A percentile compares a stretch with the other conserved stretches of the same genome.
phyloP scores from a whole-genome alignment of 2,329 filamentous ascomycete genomes.

The Cryphonectria carpinicola region DNA sequence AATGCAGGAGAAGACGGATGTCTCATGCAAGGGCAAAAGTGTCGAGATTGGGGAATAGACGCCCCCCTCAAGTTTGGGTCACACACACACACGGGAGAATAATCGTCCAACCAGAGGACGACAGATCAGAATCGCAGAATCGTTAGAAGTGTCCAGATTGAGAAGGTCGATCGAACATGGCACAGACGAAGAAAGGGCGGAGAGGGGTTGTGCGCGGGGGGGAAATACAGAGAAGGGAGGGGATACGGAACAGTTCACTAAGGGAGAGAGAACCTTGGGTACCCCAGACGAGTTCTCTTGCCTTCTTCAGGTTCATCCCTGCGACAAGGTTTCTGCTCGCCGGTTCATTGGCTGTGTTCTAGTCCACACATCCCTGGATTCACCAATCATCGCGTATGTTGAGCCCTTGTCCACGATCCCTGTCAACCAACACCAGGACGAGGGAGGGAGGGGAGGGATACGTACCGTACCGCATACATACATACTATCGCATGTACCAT shows the following conservation, averaged over 20 bases:
- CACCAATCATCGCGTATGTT: slow-evolving; percentile 26
- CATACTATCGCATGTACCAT: background rate
- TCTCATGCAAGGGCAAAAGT: slow-evolving; percentile 11
- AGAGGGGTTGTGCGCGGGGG: too few species aligned
- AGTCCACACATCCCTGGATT: background rate
- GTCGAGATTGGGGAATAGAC: background rate
- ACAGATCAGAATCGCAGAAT: background rate
- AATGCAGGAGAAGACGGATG: slow-evolving; percentile 8
- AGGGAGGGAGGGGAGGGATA: background rate
- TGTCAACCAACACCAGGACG: background rate
- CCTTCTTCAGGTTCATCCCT: background rate
- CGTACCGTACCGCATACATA: background rate
- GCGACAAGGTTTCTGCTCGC: background rate
- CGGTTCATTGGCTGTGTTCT: slow-evolving; percentile 14
- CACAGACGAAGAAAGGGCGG: background rate
- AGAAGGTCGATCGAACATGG: background rate
- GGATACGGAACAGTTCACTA: background rate
- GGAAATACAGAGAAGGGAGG: too few species aligned
- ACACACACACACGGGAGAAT: background rate
- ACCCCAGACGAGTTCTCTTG: background rate
- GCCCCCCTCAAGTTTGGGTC: background rate
- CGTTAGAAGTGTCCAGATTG: background rate
- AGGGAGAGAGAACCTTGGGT: background rate
- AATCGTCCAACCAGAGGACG: background rate
- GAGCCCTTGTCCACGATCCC: background rate